These are phyloP conservation scores for Nitzschia sp. DNA, from an alignment of 108 stramenopile species.

Conservation along the genomic window DNA sequence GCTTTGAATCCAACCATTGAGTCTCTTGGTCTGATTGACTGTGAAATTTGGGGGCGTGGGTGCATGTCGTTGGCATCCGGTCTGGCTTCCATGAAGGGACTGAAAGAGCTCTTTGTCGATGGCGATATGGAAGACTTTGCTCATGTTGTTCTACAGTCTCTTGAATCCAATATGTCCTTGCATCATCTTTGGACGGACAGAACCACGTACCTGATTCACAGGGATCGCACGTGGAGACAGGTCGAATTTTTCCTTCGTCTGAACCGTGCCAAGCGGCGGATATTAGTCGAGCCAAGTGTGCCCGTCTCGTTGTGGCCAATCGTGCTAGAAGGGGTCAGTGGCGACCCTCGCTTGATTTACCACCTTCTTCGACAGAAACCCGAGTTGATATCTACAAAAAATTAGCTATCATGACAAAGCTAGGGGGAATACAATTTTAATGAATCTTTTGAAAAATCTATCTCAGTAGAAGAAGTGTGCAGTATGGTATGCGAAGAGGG, in stretches of 20 bases:
- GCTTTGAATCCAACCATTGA: constrained; percentile 12
- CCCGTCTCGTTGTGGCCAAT: constrained; percentile 1
- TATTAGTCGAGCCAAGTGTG: constrained; percentile 11
- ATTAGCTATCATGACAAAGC: background rate
- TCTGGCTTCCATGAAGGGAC: constrained; percentile 20
- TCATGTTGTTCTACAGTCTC: constrained; percentile 2
- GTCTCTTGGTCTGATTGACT: constrained; percentile 29
- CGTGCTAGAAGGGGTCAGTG: constrained; percentile 7
- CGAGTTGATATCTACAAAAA: background rate
- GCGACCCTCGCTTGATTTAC: constrained; percentile 1
- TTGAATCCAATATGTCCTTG: constrained; percentile 19
- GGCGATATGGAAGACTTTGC: constrained; percentile 27
- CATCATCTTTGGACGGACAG: constrained; percentile 14
- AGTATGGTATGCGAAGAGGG: no score
- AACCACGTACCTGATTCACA: background rate
- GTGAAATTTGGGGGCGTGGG: constrained; percentile 20
- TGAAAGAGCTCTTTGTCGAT: constrained; percentile 28
- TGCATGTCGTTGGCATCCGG: constrained; percentile 16
- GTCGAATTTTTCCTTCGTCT: constrained; percentile 12
- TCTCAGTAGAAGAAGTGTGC: no score
- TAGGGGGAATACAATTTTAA: no score
- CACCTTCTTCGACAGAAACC: constrained; percentile 21
- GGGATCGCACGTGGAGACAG: constrained; percentile 11
- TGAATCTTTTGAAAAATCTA: no score
- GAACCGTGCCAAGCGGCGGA: constrained; percentile 18